These are phyloP conservation scores for Xerophyta viscosa DNA, from an alignment of 106 monocot genomes.

Conservation along the genomic window DNA sequence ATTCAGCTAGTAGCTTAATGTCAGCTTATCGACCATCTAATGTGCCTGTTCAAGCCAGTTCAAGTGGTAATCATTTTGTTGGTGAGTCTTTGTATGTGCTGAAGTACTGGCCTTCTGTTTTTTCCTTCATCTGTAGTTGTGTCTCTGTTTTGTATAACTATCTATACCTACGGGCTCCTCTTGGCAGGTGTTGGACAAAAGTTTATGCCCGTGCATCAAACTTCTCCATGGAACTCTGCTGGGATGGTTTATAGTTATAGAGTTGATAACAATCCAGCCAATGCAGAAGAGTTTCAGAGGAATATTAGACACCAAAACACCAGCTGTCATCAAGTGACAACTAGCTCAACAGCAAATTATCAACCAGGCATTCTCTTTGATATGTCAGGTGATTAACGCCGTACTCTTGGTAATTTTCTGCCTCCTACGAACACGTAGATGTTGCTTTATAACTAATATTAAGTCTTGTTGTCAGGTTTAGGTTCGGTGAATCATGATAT, in stretches of 20 bases:
- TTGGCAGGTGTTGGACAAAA: background rate
- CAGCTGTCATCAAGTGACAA: background rate
- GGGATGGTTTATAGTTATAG: background rate
- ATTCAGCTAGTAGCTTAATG: slow-evolving; percentile 14
- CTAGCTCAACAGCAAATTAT: background rate
- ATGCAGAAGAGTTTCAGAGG: background rate
- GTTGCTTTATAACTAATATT: background rate
- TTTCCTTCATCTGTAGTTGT: background rate
- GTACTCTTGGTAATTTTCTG: background rate
- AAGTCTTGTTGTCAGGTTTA: background rate
- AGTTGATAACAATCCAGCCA: background rate
- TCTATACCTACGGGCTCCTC: background rate
- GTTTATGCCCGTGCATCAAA: background rate
- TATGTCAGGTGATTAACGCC: background rate
- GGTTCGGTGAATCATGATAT: slow-evolving; percentile 10
- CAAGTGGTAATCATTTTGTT: slow-evolving; percentile 10
- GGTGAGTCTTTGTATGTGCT: background rate
- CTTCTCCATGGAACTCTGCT: background rate
- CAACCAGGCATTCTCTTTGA: background rate
- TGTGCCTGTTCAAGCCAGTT: slow-evolving; percentile 14
- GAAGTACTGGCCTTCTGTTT: background rate
- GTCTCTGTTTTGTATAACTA: background rate
- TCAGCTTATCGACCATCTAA: slow-evolving; percentile 8
- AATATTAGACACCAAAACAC: background rate
- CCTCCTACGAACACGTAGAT: background rate